These are phyloP conservation scores for Phytophthora idaei DNA, from an alignment of 352 stramenopile species.

Conservation along the genomic window DNA sequence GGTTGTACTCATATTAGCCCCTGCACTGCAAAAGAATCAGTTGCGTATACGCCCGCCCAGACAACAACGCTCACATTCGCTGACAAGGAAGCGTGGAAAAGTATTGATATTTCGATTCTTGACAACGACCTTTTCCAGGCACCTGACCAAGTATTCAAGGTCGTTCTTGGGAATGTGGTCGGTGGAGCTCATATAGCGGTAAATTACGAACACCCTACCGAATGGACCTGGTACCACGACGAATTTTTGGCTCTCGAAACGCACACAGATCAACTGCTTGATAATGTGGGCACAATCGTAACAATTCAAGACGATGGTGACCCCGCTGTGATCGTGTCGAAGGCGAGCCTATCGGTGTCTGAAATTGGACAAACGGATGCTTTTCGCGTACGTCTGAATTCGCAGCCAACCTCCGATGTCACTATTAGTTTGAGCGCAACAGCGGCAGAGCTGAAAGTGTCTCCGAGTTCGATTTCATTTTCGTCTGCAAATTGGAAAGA, in stretches of 20 bases:
- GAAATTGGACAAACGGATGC: constrained; percentile 68
- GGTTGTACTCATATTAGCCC: constrained; percentile 71
- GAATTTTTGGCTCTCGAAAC: constrained; percentile 52
- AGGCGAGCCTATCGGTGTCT: constrained; percentile 64
- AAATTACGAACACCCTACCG: constrained; percentile 62
- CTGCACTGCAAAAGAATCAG: constrained; percentile 50
- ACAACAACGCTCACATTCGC: constrained; percentile 57
- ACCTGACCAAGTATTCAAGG: constrained; percentile 69
- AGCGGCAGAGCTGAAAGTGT: constrained; percentile 31
- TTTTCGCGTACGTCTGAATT: constrained; percentile 61
- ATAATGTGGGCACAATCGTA: constrained; percentile 74
- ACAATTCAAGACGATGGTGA: constrained; percentile 72
- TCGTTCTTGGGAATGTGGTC: constrained; percentile 49
- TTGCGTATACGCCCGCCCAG: constrained; percentile 57
- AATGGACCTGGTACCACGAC: constrained; percentile 52
- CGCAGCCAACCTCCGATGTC: constrained; percentile 46
- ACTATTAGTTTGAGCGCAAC: constrained; percentile 28
- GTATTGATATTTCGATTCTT: constrained; percentile 55
- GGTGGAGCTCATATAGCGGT: constrained; percentile 64
- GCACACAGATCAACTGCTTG: constrained; percentile 38
- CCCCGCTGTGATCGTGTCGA: constrained; percentile 65
- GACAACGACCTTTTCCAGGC: constrained; percentile 70
- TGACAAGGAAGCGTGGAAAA: constrained; percentile 49
- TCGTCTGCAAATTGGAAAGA: constrained; percentile 45
- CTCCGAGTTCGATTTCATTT: constrained; percentile 41